phyloP scores from a whole-genome alignment of 2,329 filamentous ascomycete genomes.

The Arthrobotrys sinensis region DNA sequence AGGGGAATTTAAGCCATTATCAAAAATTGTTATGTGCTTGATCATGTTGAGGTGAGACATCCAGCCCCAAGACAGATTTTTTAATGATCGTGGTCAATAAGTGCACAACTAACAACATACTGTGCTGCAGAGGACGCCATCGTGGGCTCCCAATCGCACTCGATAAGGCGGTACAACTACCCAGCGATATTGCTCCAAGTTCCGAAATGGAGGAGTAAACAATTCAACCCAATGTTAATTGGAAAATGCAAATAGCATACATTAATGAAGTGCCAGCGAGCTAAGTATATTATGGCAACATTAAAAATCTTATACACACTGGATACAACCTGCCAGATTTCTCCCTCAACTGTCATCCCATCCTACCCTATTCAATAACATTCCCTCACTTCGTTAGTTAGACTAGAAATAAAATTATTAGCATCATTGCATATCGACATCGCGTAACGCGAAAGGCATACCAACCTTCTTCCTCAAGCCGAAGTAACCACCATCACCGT shows the following conservation, averaged over 20 bases:
- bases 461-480: conserved; percentile 42
- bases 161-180: conserved; percentile 54
- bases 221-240: neutral
- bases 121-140: conserved; percentile 42
- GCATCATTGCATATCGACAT: neutral
- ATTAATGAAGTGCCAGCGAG: conserved; percentile 8
- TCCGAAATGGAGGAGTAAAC: neutral
- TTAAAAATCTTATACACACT: conserved; percentile 6
- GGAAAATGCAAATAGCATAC: conserved; percentile 18
- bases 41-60: conserved; percentile 61
- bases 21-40: conserved; percentile 61
- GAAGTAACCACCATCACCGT: conserved; percentile 45
- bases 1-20: conserved; percentile 60
- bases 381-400: neutral
- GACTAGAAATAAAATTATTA: conserved; percentile 19
- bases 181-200: conserved; percentile 4
- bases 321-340: neutral
- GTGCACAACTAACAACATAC: neutral
- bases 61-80: neutral
- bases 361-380: neutral
- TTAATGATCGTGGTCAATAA: neutral
- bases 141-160: conserved; percentile 56
- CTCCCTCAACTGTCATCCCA: neutral
- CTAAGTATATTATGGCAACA: conserved; percentile 9
- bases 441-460: neutral